Percentiles rank a stretch among this genome's conserved stretches.
Conservation (phyloP, 768 basidiomycete species). For the Leccinellum luteum region DNA sequence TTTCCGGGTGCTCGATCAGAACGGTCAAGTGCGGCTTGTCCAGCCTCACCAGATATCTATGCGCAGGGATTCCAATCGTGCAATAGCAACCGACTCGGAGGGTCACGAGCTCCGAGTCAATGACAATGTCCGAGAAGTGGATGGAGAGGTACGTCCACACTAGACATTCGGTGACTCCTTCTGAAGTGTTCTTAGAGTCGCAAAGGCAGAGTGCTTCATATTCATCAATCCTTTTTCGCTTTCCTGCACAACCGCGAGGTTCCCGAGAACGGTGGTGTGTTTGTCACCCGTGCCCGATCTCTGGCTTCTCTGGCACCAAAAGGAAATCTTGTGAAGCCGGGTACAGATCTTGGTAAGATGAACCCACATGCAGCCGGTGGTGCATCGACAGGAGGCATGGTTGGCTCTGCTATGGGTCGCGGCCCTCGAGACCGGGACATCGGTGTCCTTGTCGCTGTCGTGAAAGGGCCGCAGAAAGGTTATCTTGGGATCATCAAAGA, state of each 20-base stretch:
- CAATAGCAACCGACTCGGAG: conserved; percentile 88
- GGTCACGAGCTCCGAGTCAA: conserved; percentile 83
- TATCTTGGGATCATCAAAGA: conserved; percentile 93
- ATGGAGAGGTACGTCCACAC: conserved; percentile 66
- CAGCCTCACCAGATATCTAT: conserved; percentile 94
- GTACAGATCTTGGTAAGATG: conserved; percentile 85
- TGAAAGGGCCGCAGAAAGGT: conserved; percentile 89
- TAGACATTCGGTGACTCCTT: neutral
- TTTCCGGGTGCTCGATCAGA: conserved; percentile 95
- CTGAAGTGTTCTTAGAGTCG: conserved; percentile 49
- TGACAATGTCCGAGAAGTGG: conserved; percentile 91
- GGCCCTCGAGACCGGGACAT: conserved; percentile 83
- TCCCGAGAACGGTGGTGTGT: conserved; percentile 89
- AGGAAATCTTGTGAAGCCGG: conserved; percentile 62
- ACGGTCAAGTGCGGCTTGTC: conserved; percentile 83
- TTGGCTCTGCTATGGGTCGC: conserved; percentile 76
- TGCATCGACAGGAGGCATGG: conserved; percentile 68
- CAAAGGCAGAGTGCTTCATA: conserved; percentile 88
- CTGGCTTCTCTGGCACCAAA: conserved; percentile 87
- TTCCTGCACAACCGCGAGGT: conserved; percentile 94
- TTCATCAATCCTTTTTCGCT: conserved; percentile 90
- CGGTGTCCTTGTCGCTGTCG: conserved; percentile 72
- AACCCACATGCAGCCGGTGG: conserved; percentile 69
- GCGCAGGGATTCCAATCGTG: conserved; percentile 75
- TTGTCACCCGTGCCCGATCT: conserved; percentile 83